Evolutionary conservation across 75 land plant genomes (phyloP), one percentile per base, ranked within the genome.

Genomic region (Cryptomeria japonica): DNA sequence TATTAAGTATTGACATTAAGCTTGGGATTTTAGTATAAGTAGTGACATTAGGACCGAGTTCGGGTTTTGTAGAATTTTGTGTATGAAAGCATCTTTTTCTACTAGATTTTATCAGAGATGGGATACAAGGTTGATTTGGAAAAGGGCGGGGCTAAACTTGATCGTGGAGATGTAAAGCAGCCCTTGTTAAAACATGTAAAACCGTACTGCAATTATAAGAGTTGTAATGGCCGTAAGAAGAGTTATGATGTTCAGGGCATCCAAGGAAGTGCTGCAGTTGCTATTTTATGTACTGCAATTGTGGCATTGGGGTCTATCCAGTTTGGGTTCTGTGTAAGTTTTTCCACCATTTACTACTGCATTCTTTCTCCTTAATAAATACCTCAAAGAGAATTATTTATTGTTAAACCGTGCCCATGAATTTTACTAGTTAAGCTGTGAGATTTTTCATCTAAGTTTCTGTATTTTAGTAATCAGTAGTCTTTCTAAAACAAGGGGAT

Each of bases 221-320:
- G 80, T 70, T 70, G 73, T 70, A 70, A 70, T n/a, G 73, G 28
- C 25, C 10, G 73, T 70, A 25, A n/a, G 73, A 70, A 70, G 73
- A 70, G 9, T 25, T 70, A 32, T 70, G 73, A 70, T n/a, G 5
- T 8, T 70, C 28, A 70, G 73, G 25, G 6, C 12, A 11, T 42
- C 19, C 51, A 51, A 6, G 85, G 56, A 3, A 47, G 55, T 51
- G 56, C 39, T 34, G 85, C 51, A 46, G 28, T 34, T 78, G 39
- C 39, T 38, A 22, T 78, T 78, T 70, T 78, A 18, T 78, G 80
- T 13, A 78, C 41, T 78, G 80, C 80, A 78, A 78, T 78, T 78
- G 80, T 78, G 80, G 80, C 80, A 1, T 36, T 78, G 41, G 80
- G 80, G 41, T 42, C 80, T 78, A 36, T 14, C 39, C 80, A 78